Percentiles rank a stretch among this genome's conserved stretches.
Evolutionary conservation across 2,329 filamentous ascomycete genomes (phyloP).

Genomic region (Trichoderma harzianum): DNA sequence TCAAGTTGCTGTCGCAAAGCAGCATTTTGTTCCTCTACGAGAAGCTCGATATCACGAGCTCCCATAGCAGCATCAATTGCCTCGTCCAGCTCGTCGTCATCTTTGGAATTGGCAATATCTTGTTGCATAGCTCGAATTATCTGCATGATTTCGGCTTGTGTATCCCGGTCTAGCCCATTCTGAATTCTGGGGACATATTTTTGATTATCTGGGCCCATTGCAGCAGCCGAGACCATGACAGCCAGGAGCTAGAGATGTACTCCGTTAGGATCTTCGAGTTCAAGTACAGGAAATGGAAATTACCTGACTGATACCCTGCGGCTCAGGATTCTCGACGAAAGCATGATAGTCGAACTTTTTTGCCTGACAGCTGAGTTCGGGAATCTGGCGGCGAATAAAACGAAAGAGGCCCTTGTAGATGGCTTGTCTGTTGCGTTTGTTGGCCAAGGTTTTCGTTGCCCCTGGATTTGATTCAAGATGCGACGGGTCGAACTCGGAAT

Average conservation of each 20-base stretch:
- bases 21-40: conserved; percentile 55
- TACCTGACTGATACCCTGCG: conserved; percentile 53
- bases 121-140: conserved; percentile 43
- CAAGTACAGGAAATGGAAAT: conserved; percentile 15
- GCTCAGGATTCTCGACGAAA: conserved; percentile 55
- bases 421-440: conserved; percentile 51
- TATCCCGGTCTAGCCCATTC: conserved; percentile 39
- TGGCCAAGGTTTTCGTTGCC: conserved; percentile 43
- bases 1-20: conserved; percentile 51
- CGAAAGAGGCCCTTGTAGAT: conserved; percentile 53
- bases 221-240: conserved; percentile 58
- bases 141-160: conserved; percentile 45
- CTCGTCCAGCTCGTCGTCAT: conserved; percentile 39
- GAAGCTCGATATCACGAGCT: conserved; percentile 51
- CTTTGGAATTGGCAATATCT: conserved; percentile 35
- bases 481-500: conserved; percentile 52
- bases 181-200: conserved; percentile 50
- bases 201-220: conserved; percentile 55
- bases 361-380: conserved; percentile 50
- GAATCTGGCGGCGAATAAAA: conserved; percentile 53
- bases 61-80: conserved; percentile 40
- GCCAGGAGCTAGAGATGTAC: conserved; percentile 54
- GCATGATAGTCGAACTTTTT: conserved; percentile 55
- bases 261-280: neutral
- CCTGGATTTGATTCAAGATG: conserved; percentile 49